Conservation (phyloP, 495 filamentous ascomycete species). For the Talaromyces ruber region DNA sequence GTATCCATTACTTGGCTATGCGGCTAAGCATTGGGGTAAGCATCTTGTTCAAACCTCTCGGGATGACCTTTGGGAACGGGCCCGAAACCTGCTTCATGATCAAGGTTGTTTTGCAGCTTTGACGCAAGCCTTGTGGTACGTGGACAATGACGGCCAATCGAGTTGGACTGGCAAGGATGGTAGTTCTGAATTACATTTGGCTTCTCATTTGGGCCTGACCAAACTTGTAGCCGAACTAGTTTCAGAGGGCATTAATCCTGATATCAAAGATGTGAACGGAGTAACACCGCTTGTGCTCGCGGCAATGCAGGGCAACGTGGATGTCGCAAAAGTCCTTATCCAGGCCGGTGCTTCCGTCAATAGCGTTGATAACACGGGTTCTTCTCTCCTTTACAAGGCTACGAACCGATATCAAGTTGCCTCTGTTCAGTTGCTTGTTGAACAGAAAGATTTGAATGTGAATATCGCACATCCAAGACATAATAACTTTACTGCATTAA, state of each 20-base stretch:
- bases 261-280: conserved; percentile 6
- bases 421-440: conserved; percentile 13
- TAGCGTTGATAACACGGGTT: conserved; percentile 8
- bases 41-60: conserved; percentile 9
- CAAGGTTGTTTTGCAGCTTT: neutral
- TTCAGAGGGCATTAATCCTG: neutral
- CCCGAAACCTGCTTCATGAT: conserved; percentile 5
- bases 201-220: conserved; percentile 11
- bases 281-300: conserved; percentile 17
- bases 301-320: conserved; percentile 8
- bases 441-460: neutral
- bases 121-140: neutral
- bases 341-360: conserved; percentile 16
- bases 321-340: conserved; percentile 14
- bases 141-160: neutral
- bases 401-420: conserved; percentile 13
- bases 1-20: conserved; percentile 18
- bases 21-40: conserved; percentile 20
- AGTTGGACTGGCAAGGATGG: neutral
- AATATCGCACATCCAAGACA: neutral
- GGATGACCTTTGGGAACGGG: neutral
- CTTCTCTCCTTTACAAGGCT: conserved; percentile 14
- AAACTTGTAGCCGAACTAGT: neutral
- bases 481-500: neutral
- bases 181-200: conserved; percentile 10